A percentile compares a stretch with the other conserved stretches of the same genome.
Evolutionary conservation across 2,329 filamentous ascomycete genomes (phyloP).

Genomic region (Eutypa lata): DNA sequence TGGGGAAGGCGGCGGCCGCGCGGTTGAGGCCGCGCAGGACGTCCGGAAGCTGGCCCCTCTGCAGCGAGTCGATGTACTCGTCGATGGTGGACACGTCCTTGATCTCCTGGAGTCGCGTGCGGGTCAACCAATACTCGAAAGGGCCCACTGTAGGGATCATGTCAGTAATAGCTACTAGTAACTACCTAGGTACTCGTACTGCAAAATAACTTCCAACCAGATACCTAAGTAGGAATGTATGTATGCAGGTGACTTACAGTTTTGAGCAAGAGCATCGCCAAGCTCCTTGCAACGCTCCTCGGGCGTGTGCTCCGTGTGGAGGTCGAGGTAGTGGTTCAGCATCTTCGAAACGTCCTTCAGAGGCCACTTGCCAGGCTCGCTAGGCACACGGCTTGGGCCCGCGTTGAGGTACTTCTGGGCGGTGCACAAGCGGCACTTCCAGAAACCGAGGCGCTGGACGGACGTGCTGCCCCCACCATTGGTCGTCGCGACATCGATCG

Average conservation of each 20-base stretch:
- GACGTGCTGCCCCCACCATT: slow-evolving; percentile 14
- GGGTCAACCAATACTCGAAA: slow-evolving; percentile 46
- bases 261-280: slow-evolving; percentile 37
- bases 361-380: slow-evolving; percentile 44
- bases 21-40: slow-evolving; percentile 31
- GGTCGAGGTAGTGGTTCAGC: slow-evolving; percentile 43
- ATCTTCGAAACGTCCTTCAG: slow-evolving; percentile 45
- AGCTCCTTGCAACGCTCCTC: slow-evolving; percentile 41
- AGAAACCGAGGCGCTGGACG: slow-evolving; percentile 41
- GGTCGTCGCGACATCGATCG: slow-evolving; percentile 9
- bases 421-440: slow-evolving; percentile 44
- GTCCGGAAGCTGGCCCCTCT: slow-evolving; percentile 34
- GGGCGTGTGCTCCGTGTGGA: slow-evolving; percentile 42
- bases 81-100: slow-evolving; percentile 32
- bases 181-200: no score
- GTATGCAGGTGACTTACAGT: slow-evolving; percentile 32
- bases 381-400: slow-evolving; percentile 37
- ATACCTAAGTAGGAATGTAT: no score
- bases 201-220: no score
- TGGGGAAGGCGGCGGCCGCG: slow-evolving; percentile 33
- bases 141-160: slow-evolving; percentile 32
- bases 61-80: slow-evolving; percentile 32
- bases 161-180: neutral
- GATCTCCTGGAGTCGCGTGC: slow-evolving; percentile 36
- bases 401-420: slow-evolving; percentile 41